Conservation (phyloP, 306 rosid species). For the Dicorynia guianensis region DNA sequence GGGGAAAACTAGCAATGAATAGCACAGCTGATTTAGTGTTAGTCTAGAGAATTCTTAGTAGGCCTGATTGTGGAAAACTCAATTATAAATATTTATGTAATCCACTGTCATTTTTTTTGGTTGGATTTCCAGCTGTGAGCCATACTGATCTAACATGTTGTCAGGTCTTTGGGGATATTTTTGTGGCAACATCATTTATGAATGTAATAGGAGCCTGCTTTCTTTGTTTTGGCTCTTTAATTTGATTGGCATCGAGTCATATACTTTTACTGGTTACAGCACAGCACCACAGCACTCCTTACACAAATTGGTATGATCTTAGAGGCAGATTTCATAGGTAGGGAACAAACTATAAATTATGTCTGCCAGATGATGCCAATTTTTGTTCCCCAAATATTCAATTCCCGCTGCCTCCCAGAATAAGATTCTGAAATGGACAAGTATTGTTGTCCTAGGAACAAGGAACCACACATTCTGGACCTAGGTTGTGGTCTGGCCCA, state of each 20-base stretch:
- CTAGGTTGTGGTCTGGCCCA: slow-evolving; percentile 19
- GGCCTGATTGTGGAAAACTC: background rate
- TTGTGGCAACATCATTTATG: no score
- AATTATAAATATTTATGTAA: no score
- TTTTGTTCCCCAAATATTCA: background rate
- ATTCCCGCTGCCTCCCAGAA: background rate
- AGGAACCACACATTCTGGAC: slow-evolving; percentile 24
- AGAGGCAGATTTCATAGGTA: background rate
- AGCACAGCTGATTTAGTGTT: background rate
- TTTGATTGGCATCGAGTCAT: slow-evolving; percentile 35
- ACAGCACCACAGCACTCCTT: background rate
- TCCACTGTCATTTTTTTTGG: no score
- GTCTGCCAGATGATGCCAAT: slow-evolving; percentile 27
- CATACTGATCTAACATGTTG: no score
- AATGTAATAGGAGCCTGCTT: slow-evolving; percentile 24
- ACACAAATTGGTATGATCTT: background rate
- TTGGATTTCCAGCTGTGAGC: no score
- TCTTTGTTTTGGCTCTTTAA: slow-evolving; percentile 25
- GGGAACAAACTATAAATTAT: slow-evolving; percentile 25
- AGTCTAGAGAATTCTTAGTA: slow-evolving; percentile 4
- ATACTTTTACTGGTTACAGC: slow-evolving; percentile 3
- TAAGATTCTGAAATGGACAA: no score
- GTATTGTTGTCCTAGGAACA: background rate
- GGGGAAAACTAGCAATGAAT: no score
- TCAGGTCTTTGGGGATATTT: no score